Conservation (phyloP, 495 filamentous ascomycete species). For the Penicillium egyptiacum region DNA sequence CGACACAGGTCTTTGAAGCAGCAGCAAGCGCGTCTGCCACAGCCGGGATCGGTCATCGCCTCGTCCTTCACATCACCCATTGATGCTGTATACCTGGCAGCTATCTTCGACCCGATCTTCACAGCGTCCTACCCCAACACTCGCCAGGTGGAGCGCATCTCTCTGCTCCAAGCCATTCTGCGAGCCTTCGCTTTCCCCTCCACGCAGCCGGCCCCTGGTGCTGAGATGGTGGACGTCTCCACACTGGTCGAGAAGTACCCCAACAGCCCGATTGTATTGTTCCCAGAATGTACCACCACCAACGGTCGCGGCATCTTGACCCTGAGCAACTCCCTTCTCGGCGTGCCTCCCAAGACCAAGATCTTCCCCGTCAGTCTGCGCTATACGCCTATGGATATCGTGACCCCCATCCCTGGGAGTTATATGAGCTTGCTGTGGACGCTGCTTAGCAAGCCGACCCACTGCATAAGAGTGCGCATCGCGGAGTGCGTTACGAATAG, state of each 20-base stretch:
- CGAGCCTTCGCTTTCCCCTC: constrained; percentile 66
- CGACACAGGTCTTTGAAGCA: constrained; percentile 52
- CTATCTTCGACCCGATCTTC: constrained; percentile 95
- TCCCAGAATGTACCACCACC: constrained; percentile 91
- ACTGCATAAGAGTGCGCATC: constrained; percentile 86
- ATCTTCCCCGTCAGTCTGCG: constrained; percentile 89
- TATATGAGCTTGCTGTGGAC: constrained; percentile 78
- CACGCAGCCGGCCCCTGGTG: constrained; percentile 44
- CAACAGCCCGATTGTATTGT: constrained; percentile 72
- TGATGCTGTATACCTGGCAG: constrained; percentile 92
- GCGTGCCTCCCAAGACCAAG: constrained; percentile 58
- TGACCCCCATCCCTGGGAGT: constrained; percentile 77
- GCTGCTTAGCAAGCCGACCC: constrained; percentile 78
- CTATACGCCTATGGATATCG: constrained; percentile 84
- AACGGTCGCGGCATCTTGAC: constrained; percentile 91
- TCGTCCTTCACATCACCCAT: constrained; percentile 88
- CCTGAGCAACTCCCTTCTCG: constrained; percentile 70
- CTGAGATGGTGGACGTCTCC: constrained; percentile 58
- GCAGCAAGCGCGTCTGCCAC: constrained; percentile 70
- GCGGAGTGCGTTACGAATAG: constrained; percentile 65
- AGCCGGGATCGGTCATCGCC: constrained; percentile 76
- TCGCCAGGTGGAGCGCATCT: constrained; percentile 70
- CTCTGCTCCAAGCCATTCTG: constrained; percentile 70
- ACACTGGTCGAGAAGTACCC: constrained; percentile 67
- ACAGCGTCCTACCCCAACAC: constrained; percentile 74